phyloP scores from a whole-genome alignment of 1,284 basidiomycete genomes.

The Pseudozyma pruni region DNA sequence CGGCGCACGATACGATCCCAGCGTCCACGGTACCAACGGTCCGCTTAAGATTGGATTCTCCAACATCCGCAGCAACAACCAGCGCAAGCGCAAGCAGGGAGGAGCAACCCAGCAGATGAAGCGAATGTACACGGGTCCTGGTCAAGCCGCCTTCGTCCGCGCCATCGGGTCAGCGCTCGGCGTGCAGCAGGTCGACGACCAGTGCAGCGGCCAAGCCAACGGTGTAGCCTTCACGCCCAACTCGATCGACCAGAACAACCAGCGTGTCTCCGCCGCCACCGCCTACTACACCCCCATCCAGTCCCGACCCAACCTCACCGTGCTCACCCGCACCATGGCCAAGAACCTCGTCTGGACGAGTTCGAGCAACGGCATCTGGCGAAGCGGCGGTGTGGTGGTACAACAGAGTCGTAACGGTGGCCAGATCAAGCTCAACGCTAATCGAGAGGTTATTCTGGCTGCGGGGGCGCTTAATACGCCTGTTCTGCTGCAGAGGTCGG shows the following conservation, averaged over 20 bases:
- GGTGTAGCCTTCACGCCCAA: conserved; percentile 73
- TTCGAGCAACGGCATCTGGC: conserved; percentile 22
- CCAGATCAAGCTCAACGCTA: conserved; percentile 60
- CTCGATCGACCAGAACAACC: conserved; percentile 41
- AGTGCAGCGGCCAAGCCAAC: conserved; percentile 74
- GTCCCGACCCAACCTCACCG: conserved; percentile 75
- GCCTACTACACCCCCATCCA: conserved; percentile 70
- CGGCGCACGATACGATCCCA: conserved; percentile 71
- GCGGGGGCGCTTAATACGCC: conserved; percentile 70
- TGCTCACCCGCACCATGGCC: conserved; percentile 68
- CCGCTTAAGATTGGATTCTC: conserved; percentile 72
- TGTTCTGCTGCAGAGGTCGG: conserved; percentile 69
- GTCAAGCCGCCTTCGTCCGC: conserved; percentile 72
- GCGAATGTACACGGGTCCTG: conserved; percentile 74
- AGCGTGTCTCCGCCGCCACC: conserved; percentile 68
- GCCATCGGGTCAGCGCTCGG: conserved; percentile 72
- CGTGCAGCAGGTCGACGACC: conserved; percentile 71
- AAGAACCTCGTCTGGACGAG: conserved; percentile 57
- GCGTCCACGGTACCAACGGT: conserved; percentile 72
- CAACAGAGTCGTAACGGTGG: conserved; percentile 18
- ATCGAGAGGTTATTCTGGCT: conserved; percentile 69
- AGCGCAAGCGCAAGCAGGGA: neutral
- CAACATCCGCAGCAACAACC: conserved; percentile 61
- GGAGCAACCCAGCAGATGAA: conserved; percentile 45
- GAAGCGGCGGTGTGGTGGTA: conserved; percentile 20